A percentile compares a stretch with the other conserved stretches of the same genome.
Evolutionary conservation across 257 asterid genomes (phyloP).

Genomic region (Verbascum thapsus): DNA sequence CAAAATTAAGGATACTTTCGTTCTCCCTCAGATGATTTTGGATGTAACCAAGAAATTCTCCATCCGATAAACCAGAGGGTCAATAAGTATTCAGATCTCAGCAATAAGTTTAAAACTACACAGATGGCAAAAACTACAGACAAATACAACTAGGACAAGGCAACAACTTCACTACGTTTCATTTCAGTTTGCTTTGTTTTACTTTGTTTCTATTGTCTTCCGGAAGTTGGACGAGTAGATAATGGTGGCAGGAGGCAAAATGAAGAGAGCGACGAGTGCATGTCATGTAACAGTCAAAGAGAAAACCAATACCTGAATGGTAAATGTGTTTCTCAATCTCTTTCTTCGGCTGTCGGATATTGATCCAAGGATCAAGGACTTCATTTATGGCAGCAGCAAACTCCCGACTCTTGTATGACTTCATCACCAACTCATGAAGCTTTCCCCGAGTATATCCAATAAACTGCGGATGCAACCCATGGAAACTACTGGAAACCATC

Average conservation of each 20-base stretch:
- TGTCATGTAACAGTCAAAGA: constrained; percentile 24
- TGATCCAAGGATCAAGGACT: constrained; percentile 97
- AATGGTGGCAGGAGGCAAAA: neutral
- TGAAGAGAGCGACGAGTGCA: constrained; percentile 12
- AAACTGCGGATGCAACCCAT: constrained; percentile 84
- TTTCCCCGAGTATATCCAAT: constrained; percentile 92
- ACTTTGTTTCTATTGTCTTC: neutral
- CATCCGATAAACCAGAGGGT: neutral
- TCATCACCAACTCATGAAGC: constrained; percentile 97
- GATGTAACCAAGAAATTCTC: neutral
- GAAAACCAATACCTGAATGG: constrained; percentile 53
- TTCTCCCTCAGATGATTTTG: neutral
- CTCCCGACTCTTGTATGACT: constrained; percentile 95
- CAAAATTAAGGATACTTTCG: neutral
- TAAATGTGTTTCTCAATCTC: constrained; percentile 62
- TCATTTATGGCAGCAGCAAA: constrained; percentile 98
- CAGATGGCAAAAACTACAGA: constrained; percentile 2
- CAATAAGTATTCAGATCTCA: neutral
- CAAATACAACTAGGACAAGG: neutral
- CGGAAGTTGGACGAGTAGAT: neutral
- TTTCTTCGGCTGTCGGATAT: constrained; percentile 86
- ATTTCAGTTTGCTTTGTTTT: neutral
- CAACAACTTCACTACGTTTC: neutral
- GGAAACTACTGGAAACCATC: constrained; percentile 52
- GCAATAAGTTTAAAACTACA: constrained; percentile 16